Evolutionary conservation across 306 rosid genomes (phyloP), one percentile per base, ranked within the genome.

Genomic region (Cotoneaster glaucophyllus): DNA sequence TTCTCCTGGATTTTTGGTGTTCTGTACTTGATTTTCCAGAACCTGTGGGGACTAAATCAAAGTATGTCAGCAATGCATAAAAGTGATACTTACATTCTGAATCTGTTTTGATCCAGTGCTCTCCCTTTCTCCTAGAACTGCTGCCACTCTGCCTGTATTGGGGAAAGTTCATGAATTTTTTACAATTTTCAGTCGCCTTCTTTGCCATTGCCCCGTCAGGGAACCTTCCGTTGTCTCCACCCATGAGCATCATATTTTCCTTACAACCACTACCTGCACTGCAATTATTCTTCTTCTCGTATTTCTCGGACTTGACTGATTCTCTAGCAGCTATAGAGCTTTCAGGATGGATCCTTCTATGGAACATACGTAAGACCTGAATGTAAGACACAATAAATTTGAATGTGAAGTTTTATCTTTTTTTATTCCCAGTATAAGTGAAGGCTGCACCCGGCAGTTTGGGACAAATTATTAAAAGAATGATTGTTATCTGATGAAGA

Each of bases 101-200:
- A 70, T 95, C 97, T 79, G 96, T 92, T 79, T 84, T 95, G 84
- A 95, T 92, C 99, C 99, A 95, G 76, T 90, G 93, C 84, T 85
- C 99, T 64, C 58, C 85, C 50, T 84, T 88, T 80, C 85, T 86
- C 62, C 82, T 83, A 37, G 83, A 74, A 74, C 84, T 76, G 56
- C 82, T 76, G 78, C 83, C 71, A 66, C 61, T 79, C 56, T 74
- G 70, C 52, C 79, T 84, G 52, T 74, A 56, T 48, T 80, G 90
- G 24, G 88, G 79, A 45, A 83, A 81, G 74, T 82, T 81, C 84
- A 83, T 70, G 69, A 78, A 66, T 83, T 77, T 80, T 81, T 77
- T 79, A 53, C 73, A 59, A 76, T 62, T 28, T 70, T 74, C 73
- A 64, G 50, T 82, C 73, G 79, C 65, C 79, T 84, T 82, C 70